A percentile compares a stretch with the other conserved stretches of the same genome.
Conservation (phyloP, 352 stramenopile genomes). For the Elongisporangium anandrum region DNA sequence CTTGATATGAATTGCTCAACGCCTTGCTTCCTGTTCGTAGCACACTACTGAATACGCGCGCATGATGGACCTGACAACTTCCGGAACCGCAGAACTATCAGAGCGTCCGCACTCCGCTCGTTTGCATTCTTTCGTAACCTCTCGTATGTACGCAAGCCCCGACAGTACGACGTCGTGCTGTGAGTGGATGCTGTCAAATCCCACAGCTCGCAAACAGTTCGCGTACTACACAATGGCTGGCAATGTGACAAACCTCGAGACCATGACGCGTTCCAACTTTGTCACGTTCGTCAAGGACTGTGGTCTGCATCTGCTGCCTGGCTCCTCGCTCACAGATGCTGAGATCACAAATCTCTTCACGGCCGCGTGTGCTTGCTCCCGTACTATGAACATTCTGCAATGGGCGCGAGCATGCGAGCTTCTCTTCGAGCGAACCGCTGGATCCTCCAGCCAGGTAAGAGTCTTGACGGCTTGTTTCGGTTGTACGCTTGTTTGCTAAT, state of each 20-base stretch:
- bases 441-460: neutral
- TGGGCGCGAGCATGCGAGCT: conserved; percentile 46
- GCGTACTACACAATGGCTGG: conserved; percentile 59
- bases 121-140: neutral
- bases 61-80: conserved; percentile 35
- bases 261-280: conserved; percentile 57
- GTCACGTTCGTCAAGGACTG: conserved; percentile 65
- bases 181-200: conserved; percentile 36
- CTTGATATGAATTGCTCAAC: neutral
- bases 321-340: conserved; percentile 34
- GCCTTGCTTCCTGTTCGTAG: conserved; percentile 8
- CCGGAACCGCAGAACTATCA: neutral
- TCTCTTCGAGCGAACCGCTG: conserved; percentile 28
- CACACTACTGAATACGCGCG: conserved; percentile 22
- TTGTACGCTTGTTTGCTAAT: neutral
- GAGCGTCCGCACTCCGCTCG: neutral
- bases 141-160: neutral
- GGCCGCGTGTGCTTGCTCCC: conserved; percentile 19
- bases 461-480: neutral
- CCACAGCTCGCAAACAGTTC: conserved; percentile 59
- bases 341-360: conserved; percentile 57
- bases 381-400: conserved; percentile 44
- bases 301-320: conserved; percentile 28
- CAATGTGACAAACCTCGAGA: conserved; percentile 60
- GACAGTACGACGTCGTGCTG: neutral